These are phyloP conservation scores for Hypoxylon sp. DNA, from an alignment of 2,329 filamentous ascomycete genomes.

Conservation along the genomic window DNA sequence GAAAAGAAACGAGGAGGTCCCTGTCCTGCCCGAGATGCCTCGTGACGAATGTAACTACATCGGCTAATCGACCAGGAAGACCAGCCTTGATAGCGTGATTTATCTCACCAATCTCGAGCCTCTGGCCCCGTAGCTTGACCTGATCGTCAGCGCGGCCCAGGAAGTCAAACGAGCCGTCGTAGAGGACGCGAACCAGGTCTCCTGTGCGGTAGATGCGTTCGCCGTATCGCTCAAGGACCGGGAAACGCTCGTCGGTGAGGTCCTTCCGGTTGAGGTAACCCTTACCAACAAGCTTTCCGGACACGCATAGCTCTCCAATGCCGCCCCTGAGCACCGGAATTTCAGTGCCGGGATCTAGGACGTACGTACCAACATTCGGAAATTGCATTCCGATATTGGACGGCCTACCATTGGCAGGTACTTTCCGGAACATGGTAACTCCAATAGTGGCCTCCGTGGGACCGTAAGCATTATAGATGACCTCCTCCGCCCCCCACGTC, in stretches of 20 bases:
- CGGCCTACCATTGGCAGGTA: slow-evolving; percentile 81
- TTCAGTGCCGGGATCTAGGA: slow-evolving; percentile 78
- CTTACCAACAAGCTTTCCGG: slow-evolving; percentile 87
- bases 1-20: slow-evolving; percentile 86
- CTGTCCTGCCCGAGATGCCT: slow-evolving; percentile 81
- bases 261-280: slow-evolving; percentile 87
- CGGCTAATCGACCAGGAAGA: slow-evolving; percentile 67
- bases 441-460: slow-evolving; percentile 95
- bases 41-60: slow-evolving; percentile 81
- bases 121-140: slow-evolving; percentile 90
- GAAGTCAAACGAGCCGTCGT: slow-evolving; percentile 89
- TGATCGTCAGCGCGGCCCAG: slow-evolving; percentile 91
- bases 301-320: slow-evolving; percentile 90
- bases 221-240: slow-evolving; percentile 68
- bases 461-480: slow-evolving; percentile 94
- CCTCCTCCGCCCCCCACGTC: slow-evolving; percentile 81
- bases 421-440: slow-evolving; percentile 88
- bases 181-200: slow-evolving; percentile 84
- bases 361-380: slow-evolving; percentile 86
- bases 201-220: slow-evolving; percentile 88
- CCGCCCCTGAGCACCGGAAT: slow-evolving; percentile 81
- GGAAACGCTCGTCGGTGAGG: slow-evolving; percentile 84
- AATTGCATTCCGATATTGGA: slow-evolving; percentile 92
- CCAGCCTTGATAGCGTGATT: slow-evolving; percentile 82
- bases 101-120: slow-evolving; percentile 92